Evolutionary conservation across 1,284 basidiomycete genomes (phyloP), one percentile per base, ranked within the genome.

Genomic region (Cystobasidiaceae sp.): DNA sequence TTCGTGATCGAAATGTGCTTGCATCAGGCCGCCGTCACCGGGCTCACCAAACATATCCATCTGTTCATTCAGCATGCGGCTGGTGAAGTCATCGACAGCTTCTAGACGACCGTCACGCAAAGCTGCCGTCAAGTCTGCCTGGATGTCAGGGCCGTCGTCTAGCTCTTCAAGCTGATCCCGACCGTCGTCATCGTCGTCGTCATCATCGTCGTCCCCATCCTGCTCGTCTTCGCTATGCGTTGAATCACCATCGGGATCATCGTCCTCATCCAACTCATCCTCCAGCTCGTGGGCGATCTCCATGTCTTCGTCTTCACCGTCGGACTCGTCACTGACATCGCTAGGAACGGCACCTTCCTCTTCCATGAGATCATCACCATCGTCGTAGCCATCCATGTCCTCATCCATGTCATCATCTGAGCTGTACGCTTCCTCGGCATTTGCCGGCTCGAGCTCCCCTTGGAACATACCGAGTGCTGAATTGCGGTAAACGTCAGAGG

Each of bases 401-500:
- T 69, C 71, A 5, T 69, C 71, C 21, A 58, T 65, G 11, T 62
- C 68, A 15, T 67, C 70, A 5, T 67, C 68, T 3, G 70, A 69
- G 59, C 70, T 71, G 66, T 71, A 72, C 49, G 69, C 70, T 25
- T 71, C 71, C 27, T 73, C 74, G 5, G 67, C 67, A 41, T 71
- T 70, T n/a, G 71, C 73, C 15, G 71, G 69, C 61, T 75, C 74
- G 23, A 74, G 70, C 68, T 75, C 73, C 41, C 74, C 74, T 54
- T 74, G 86, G 74, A 78, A 89, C 92, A 98, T 93, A 71, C 94
- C 96, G 41, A 99, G 82, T 4, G 92, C 89, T 0, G 94, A 98
- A 77, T 94, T 96, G 66, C 94, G 87, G 78, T 98, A 98, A 23
- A 98, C 80, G 77, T 98, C 91, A 7, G 91, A 90, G 0, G 90